Base-by-base conservation (phyloP, 2,329 filamentous ascomycete genomes). In the Karstenula rhodostoma region DNA sequence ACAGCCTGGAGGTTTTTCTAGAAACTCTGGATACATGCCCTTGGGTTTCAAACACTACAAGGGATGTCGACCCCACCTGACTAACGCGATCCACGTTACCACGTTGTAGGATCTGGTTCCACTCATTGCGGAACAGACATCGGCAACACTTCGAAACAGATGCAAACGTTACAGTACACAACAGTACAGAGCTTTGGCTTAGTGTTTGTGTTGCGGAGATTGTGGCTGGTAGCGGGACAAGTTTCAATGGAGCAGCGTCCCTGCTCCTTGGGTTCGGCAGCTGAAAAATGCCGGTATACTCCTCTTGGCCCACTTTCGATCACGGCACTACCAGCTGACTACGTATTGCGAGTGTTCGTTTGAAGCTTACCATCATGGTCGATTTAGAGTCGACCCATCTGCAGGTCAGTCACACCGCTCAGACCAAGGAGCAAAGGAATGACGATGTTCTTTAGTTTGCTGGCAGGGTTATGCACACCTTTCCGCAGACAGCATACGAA, bases 391-490 rank as follows among this genome's bases (percentile, higher is more conserved):
- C 25, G 15, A 44, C 10, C 35, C 35, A 40, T 22, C 52, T 55
- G 52, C 52, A 55, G 27, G 52, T 43, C 27, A 47, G 42, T 55
- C 42, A 55, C 52, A 55, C 52, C 52, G 52, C 52, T 46, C 13
- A 46, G n/a, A 25, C 19, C 47, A 29, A 22, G 29, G 4, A 22
- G 12, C 27, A 17, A n/a, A 12, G 9, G 27, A 10, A 29, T 19
- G 17, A 50, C 29, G 25, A 35, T 25, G 19, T 33, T 8, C 23
- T 19, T 50, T 19, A 35, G 12, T n/a, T 22, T 19, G 13, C 17
- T 5, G 27, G 17, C 27, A 29, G 13, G 15, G 47, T 22, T 15
- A 13, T n/a, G 10, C 47, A 50, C 17, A 47, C 44, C n/a, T 27
- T 22, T 29, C 6, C 15, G 44, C 9, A 25, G 19, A 9, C 43